phyloP scores from a whole-genome alignment of 805 yeast genomes.

The Lachancea nothofagi region DNA sequence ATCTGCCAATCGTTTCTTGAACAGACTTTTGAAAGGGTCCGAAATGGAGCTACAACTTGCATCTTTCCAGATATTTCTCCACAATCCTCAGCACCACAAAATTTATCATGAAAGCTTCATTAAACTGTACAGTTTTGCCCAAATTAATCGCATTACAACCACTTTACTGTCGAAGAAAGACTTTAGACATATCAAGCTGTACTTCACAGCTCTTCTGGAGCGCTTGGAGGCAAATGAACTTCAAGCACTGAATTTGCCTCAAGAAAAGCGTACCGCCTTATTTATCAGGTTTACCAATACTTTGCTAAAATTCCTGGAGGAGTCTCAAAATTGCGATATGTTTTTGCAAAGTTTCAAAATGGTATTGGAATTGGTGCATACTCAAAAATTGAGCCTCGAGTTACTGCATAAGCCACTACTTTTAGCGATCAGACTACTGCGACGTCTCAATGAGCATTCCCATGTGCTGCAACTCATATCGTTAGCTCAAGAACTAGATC shows the following conservation, averaged over 20 bases:
- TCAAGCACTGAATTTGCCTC: neutral
- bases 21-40: slow-evolving; percentile 25
- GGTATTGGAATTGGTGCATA: slow-evolving; percentile 10
- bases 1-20: slow-evolving; percentile 12
- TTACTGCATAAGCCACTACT: slow-evolving; percentile 17
- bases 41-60: slow-evolving; percentile 25
- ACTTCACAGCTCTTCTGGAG: slow-evolving; percentile 20
- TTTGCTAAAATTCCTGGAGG: slow-evolving; percentile 17
- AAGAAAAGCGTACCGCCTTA: slow-evolving; percentile 3
- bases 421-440: slow-evolving; percentile 14
- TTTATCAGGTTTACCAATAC: slow-evolving; percentile 22
- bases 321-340: slow-evolving; percentile 19
- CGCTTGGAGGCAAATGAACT: slow-evolving; percentile 15
- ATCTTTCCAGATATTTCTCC: slow-evolving; percentile 25
- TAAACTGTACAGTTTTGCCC: slow-evolving; percentile 20
- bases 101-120: slow-evolving; percentile 18
- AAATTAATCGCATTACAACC: slow-evolving; percentile 18
- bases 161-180: slow-evolving; percentile 16
- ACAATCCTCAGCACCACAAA: slow-evolving; percentile 12
- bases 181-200: slow-evolving; percentile 16
- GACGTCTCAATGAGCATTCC: slow-evolving; percentile 22
- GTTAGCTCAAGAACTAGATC: slow-evolving; percentile 11
- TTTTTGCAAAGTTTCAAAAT: slow-evolving; percentile 19
- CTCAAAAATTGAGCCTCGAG: slow-evolving; percentile 5
- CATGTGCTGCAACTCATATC: slow-evolving; percentile 22